Base-by-base conservation (phyloP, 768 basidiomycete species). In the Phylloporus rhodoxanthus region DNA sequence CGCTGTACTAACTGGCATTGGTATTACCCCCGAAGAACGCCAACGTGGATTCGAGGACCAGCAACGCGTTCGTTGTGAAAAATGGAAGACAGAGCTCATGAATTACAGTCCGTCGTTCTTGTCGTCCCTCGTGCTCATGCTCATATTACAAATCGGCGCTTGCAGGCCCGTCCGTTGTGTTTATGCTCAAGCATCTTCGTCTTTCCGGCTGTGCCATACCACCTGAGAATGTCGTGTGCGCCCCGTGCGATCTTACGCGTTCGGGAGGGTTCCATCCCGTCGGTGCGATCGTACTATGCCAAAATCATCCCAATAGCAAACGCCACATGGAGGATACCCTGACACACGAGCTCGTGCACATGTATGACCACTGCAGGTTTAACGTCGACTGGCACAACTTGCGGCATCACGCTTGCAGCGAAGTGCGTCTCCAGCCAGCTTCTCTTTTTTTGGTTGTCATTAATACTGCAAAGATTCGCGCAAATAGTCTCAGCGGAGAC, bases 361-460 rank as follows among this genome's bases (percentile, higher is more conserved):
- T 92, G 78, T 98, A 89, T 64, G 96, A 99, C 67, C 89, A 95
- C 54, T 88, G 90, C 69, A 82, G 83, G 67, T 98, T 98, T 72
- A 89, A 91, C 53, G 87, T 96, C 1, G 83, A 96, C 66, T 96
- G 91, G 93, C 69, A 67, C 41, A 87, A 98, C 68, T 64, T 98
- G 48, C 72, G 91, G 50, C 93, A 96, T 72, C 92, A 96, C 64
- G 96, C 95, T 3, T 99, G 96, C 66, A 92, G 88, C 61, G 95
- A 98, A 81, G 95, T 95, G 56, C 60, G 82, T 71, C 21, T 38
- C 8, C 28, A 23, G 38, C 2, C 5, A 11, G 25, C 23, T 20
- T 28, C 20, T 14, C 25, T 43, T 29, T 39, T 21, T 26, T 29
- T 44, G 43, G 25, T 29, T 47, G 46, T 47, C 38, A 11, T 28